phyloP scores from a whole-genome alignment of 2,329 filamentous ascomycete species.

The Aspergillus ochraceus region DNA sequence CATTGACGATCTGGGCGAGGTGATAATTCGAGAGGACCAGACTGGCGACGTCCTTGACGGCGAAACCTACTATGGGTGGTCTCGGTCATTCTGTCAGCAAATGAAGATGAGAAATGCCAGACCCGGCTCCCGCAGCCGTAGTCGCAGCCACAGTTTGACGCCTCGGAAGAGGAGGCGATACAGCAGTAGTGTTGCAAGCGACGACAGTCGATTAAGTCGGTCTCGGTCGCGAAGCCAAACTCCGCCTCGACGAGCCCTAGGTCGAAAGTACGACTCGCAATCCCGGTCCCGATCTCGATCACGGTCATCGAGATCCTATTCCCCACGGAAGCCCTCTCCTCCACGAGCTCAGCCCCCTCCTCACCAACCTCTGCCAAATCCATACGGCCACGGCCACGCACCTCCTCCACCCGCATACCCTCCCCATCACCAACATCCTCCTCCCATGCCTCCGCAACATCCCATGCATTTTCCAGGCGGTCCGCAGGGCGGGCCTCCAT shows the following conservation, averaged over 20 bases:
- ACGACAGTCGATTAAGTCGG: conserved; percentile 29
- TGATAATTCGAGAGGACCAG: conserved; percentile 63
- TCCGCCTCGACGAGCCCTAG: conserved; percentile 20
- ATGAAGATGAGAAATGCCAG: conserved; percentile 60
- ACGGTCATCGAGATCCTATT: conserved; percentile 33
- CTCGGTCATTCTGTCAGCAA: conserved; percentile 72
- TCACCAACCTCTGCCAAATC: conserved; percentile 8
- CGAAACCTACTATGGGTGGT: conserved; percentile 88
- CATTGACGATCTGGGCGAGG: conserved; percentile 74
- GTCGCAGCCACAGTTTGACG: conserved; percentile 43
- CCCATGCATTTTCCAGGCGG: conserved; percentile 14
- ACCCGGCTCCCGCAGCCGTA: conserved; percentile 30
- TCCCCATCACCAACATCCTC: neutral
- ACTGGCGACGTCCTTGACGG: conserved; percentile 64
- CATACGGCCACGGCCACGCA: conserved; percentile 1
- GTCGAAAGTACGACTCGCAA: conserved; percentile 25
- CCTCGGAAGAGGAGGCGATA: conserved; percentile 40
- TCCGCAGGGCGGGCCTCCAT: conserved; percentile 1
- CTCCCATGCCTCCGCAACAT: conserved; percentile 19
- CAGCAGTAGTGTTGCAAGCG: conserved; percentile 37
- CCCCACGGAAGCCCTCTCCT: conserved; percentile 21
- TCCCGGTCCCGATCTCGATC: conserved; percentile 29
- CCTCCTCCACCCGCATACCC: conserved; percentile 5
- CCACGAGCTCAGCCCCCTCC: conserved; percentile 33
- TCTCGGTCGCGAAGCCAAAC: conserved; percentile 33